Evolutionary conservation across 169 alveolate species (phyloP), one percentile per base, ranked within the genome.

Genomic region (Theileria sp.): DNA sequence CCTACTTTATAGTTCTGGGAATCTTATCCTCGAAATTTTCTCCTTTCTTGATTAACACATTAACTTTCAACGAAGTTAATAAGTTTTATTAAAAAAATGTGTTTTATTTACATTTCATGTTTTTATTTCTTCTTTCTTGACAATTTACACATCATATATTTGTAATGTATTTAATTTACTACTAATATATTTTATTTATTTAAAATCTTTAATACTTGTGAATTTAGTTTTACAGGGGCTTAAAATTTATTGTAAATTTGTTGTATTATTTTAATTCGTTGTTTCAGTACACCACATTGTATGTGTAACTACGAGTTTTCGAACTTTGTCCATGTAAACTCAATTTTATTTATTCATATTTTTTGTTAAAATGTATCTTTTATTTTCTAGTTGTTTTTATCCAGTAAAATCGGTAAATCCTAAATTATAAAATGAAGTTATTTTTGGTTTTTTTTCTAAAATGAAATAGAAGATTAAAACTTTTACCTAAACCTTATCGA

Each of bases 161-260:
- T 1, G 19, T 66, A 9, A 64, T 44, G 10, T 66, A 56, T 66
- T 7, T 2, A 26, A 66, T 23, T 44, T 44, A 44, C 7, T 26
- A 26, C 75, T 26, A 66, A 26, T 66, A 66, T 50, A 66, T 23
- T 66, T 26, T 66, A 44, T 7, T 50, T 66, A 50, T n/a, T n/a
- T 23, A 44, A 66, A 66, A 26, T 7, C 26, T n/a, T 26, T 26
- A 19, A 44, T 15, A 44, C 17, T 23, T 21, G 21, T 56, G 15
- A 23, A 66, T 56, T 50, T 66, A 66, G 50, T 44, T 66, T 38
- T 66, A 66, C 56, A 26, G 3, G 30, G 64, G 3, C 17, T 66
- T 66, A 17, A 4, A n/a, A 66, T 44, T 66, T 66, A 15, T 21
- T 66, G 7, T 66, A 10, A 44, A 44, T 19, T 26, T 44, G 50